phyloP scores from a whole-genome alignment of 2,329 filamentous ascomycete genomes.

The Botryotinia calthae region DNA sequence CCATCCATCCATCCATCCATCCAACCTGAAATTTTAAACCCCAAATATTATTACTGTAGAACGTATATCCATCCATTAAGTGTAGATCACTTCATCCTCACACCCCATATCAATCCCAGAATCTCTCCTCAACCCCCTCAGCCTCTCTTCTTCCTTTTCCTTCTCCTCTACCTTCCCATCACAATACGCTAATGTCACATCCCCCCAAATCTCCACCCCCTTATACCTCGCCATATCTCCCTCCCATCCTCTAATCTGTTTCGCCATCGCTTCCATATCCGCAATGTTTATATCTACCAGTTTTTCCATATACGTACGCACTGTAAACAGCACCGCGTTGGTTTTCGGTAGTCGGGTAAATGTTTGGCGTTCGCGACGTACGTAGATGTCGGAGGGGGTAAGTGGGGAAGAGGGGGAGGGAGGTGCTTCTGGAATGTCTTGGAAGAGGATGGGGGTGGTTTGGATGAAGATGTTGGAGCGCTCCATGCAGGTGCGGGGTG shows the following conservation, averaged over 20 bases:
- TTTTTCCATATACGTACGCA: constrained; percentile 47
- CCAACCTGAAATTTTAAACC: neutral
- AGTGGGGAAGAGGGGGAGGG: constrained; percentile 34
- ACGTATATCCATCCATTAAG: neutral
- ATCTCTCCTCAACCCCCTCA: neutral
- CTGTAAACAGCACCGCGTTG: constrained; percentile 48
- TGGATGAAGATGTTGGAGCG: constrained; percentile 51
- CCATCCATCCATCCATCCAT: neutral
- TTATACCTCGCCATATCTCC: constrained; percentile 46
- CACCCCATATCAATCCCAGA: neutral
- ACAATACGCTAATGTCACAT: constrained; percentile 26
- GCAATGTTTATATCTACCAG: constrained; percentile 43
- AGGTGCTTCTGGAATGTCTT: constrained; percentile 44
- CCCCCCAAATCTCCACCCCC: constrained; percentile 44
- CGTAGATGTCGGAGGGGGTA: constrained; percentile 41
- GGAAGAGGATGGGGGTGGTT: constrained; percentile 46
- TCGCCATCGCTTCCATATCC: constrained; percentile 44
- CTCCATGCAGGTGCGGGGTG: constrained; percentile 46
- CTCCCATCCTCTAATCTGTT: constrained; percentile 47
- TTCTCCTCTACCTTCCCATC: constrained; percentile 13
- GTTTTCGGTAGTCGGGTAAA: constrained; percentile 47
- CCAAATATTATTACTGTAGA: neutral
- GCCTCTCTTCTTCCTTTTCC: neutral
- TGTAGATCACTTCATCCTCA: neutral
- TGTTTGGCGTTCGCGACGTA: constrained; percentile 50